Evolutionary conservation across 192 early-diverging fungal genomes (phyloP).

Genomic region (Entomortierella beljakovae): DNA sequence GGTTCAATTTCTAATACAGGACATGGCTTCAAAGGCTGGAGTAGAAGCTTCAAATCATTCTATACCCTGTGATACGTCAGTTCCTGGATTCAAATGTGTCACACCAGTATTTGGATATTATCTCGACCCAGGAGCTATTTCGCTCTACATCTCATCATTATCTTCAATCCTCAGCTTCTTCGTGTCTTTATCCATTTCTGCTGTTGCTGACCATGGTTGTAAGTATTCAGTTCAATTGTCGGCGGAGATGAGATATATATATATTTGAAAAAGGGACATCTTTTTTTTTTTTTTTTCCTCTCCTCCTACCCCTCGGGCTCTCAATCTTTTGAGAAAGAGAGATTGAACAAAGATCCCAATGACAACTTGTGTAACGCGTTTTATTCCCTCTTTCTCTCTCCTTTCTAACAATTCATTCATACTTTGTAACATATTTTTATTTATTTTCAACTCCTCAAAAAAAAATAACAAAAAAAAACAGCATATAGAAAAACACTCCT

Average conservation of each 20-base stretch:
- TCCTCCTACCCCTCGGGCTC: too few species aligned
- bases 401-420: too few species aligned
- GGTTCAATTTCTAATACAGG: constrained; percentile 32
- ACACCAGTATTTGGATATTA: constrained; percentile 19
- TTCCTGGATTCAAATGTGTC: constrained; percentile 28
- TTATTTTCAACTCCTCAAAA: not conserved
- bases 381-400: too few species aligned
- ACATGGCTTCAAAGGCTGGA: constrained; percentile 27
- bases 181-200: constrained; percentile 46
- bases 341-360: too few species aligned
- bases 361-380: too few species aligned
- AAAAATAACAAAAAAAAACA: not conserved
- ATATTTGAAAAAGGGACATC: too few species aligned
- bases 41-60: constrained; percentile 17
- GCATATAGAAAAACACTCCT: constrained; percentile 47
- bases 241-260: too few species aligned
- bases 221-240: constrained; percentile 9
- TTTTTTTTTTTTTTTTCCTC: constrained; percentile 1
- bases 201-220: constrained; percentile 56
- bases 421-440: not conserved
- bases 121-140: constrained; percentile 31
- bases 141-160: constrained; percentile 52
- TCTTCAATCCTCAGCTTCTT: constrained; percentile 51
- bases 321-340: too few species aligned
- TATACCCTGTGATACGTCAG: constrained; percentile 25